Base-by-base conservation (phyloP, 148 eudicot genomes). In the Dianthus caryophyllus region DNA sequence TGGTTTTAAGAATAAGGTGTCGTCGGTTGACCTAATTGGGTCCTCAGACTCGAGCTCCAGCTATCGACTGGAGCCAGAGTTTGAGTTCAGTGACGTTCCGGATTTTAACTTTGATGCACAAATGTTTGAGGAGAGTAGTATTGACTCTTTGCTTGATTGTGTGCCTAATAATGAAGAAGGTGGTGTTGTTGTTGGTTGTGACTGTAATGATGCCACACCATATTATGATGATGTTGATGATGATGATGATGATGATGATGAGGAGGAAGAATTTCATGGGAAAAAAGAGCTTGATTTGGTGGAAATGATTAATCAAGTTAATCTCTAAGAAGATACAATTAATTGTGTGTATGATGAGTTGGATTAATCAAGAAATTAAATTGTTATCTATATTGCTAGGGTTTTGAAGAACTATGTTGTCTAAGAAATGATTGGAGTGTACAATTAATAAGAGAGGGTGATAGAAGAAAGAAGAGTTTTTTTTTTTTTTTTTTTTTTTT, bases 211-310 rank as follows among this genome's bases (percentile, higher is more conserved):
- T 51, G n/a, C n/a, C n/a, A n/a, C 77, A 33, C 7, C 7, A 7
- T 33, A 33, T 2, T 2, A 33, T 33, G 7, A 33, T 33, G 38
- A 3, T 3, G 38, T 33, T 33, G 38, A 33, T 33, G 38, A 33
- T 33, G 3, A 7, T 33, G 38, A 33, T 33, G 38, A 7, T 33
- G 38, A 33, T 7, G 38, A 7, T 9, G 25, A 48, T 13, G 17
- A 50, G 13, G 64, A 76, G 0, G 55, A 79, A 5, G 9, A 27
- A 43, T 1, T 44, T 73, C 75, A 76, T 52, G 82, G 79, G 69
- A 79, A 85, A 53, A 78, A 71, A 38, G 87, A 85, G 82, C 70
- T 81, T 53, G 90, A 85, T 76, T 77, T 85, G 74, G 75, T 81
- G 61, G 87, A 85, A 70, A 83, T 85, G 87, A 85, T 83, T 44